These are phyloP conservation scores for Passalora sequoiae DNA, from an alignment of 2,329 filamentous ascomycete species.

Conservation along the genomic window DNA sequence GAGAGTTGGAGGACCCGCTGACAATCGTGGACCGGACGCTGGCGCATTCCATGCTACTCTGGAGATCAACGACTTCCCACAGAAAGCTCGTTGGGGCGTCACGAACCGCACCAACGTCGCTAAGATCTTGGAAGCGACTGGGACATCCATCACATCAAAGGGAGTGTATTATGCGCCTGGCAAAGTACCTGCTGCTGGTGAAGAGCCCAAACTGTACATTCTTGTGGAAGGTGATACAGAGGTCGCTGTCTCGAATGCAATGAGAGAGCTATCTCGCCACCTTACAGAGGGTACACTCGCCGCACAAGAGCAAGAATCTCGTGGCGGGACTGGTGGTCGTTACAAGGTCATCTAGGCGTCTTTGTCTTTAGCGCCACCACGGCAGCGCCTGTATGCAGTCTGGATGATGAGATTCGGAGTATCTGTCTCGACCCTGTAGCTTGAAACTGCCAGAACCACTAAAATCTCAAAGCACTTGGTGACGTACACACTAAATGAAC, in stretches of 20 bases:
- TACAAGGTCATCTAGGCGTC: constrained; percentile 83
- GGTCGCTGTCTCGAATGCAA: constrained; percentile 80
- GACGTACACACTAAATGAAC: no score
- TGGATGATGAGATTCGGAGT: no score
- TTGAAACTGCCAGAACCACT: no score
- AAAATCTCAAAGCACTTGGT: no score
- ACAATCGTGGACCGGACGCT: constrained; percentile 97
- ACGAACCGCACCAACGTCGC: constrained; percentile 97
- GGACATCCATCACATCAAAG: constrained; percentile 95
- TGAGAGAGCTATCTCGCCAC: constrained; percentile 81
- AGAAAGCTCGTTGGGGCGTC: constrained; percentile 97
- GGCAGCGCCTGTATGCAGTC: no score
- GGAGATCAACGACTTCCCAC: constrained; percentile 98
- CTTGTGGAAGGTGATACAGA: constrained; percentile 97
- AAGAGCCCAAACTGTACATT: constrained; percentile 93
- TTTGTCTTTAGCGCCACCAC: no score
- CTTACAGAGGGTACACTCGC: constrained; percentile 87
- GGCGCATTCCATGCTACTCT: constrained; percentile 94
- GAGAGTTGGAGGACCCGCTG: constrained; percentile 86
- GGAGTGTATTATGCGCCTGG: constrained; percentile 81
- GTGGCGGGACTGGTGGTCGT: constrained; percentile 66
- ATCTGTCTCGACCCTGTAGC: no score
- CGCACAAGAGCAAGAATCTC: constrained; percentile 76
- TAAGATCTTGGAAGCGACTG: constrained; percentile 92
- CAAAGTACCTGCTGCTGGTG: constrained; percentile 69